A percentile compares a stretch with the other conserved stretches of the same genome.
phyloP scores from a whole-genome alignment of 805 yeast species.

The Nakazawaea anatomiae region DNA sequence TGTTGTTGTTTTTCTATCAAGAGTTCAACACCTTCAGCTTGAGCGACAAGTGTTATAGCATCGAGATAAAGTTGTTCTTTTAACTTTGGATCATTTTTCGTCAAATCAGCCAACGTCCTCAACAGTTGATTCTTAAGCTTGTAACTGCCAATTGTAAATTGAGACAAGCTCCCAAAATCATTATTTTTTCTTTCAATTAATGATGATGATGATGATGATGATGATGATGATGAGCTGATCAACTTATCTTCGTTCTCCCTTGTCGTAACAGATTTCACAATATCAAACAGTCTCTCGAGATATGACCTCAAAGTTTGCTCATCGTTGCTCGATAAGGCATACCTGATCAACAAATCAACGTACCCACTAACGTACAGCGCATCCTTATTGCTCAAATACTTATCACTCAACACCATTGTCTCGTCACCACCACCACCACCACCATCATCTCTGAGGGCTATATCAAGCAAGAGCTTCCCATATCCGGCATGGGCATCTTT shows the following conservation, averaged over 20 bases:
- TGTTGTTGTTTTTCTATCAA: too few relatives aligned
- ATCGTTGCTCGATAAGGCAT: constrained; percentile 29
- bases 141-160: constrained; percentile 17
- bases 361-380: constrained; percentile 26
- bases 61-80: constrained; percentile 7
- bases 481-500: constrained; percentile 28
- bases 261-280: too few relatives aligned
- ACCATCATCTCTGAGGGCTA: too few relatives aligned
- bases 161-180: too few relatives aligned
- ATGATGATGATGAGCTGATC: too few relatives aligned
- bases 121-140: constrained; percentile 25
- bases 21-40: background rate
- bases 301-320: constrained; percentile 19
- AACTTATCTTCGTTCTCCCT: constrained; percentile 6
- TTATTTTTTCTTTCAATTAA: too few relatives aligned
- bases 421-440: too few relatives aligned
- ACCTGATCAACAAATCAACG: constrained; percentile 32
- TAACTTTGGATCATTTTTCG: constrained; percentile 13
- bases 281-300: constrained; percentile 22
- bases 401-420: constrained; percentile 14
- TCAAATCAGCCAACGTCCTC: constrained; percentile 29
- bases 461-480: constrained; percentile 18
- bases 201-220: too few relatives aligned
- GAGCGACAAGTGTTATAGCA: background rate
- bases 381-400: constrained; percentile 18